phyloP scores from a whole-genome alignment of 805 yeast genomes.

The Isabelozyma pseudorhagii region DNA sequence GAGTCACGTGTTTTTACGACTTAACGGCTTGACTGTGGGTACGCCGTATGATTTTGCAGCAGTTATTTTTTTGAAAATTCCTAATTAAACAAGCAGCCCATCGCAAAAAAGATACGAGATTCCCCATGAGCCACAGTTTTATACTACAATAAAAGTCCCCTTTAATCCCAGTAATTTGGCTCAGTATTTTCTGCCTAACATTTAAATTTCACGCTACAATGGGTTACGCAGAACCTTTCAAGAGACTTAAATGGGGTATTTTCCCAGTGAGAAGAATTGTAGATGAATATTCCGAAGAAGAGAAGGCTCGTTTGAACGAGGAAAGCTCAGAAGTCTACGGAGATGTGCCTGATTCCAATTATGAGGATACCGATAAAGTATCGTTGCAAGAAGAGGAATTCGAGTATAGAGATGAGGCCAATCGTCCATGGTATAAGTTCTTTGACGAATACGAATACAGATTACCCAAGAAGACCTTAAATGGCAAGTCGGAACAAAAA shows the following conservation, averaged over 20 bases:
- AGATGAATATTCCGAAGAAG: constrained; percentile 21
- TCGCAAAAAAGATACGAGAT: neutral
- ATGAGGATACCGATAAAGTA: neutral
- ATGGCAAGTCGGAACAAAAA: constrained; percentile 13
- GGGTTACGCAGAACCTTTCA: neutral
- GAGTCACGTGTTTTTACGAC: neutral
- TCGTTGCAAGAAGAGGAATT: neutral
- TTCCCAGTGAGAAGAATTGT: constrained; percentile 31
- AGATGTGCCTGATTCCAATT: neutral
- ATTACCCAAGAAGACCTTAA: constrained; percentile 21
- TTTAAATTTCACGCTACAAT: neutral
- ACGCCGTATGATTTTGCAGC: neutral
- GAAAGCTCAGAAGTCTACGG: neutral
- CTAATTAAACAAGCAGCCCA: neutral
- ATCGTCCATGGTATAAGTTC: constrained; percentile 32
- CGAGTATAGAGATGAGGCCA: constrained; percentile 34
- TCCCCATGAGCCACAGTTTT: neutral
- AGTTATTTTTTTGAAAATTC: neutral
- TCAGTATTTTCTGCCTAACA: neutral
- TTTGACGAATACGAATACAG: constrained; percentile 63
- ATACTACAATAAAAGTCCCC: too few species aligned
- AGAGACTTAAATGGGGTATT: constrained; percentile 31
- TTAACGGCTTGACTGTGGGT: neutral
- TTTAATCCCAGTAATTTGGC: neutral
- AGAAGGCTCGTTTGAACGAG: neutral